These are phyloP conservation scores for Zancudomyces culisetae DNA, from an alignment of 371 early-diverging fungal genomes.

Conservation along the genomic window DNA sequence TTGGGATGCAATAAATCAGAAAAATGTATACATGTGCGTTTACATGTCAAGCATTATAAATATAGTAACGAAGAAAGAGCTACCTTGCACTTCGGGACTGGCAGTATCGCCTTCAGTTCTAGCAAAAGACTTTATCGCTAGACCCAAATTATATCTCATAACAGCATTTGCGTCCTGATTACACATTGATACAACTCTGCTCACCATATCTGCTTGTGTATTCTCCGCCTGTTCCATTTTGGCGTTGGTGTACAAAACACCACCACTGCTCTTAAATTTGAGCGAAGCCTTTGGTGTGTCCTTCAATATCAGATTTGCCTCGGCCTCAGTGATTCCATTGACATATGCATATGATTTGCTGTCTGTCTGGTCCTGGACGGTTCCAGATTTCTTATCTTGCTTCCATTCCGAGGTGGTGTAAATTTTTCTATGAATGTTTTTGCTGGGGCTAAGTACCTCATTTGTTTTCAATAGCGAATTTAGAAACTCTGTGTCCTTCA, in stretches of 20 bases:
- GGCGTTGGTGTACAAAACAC: not conserved
- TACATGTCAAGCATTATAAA: too few species aligned
- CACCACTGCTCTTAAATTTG: not conserved
- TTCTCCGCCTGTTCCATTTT: not conserved
- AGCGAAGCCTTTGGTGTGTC: constrained; percentile 5
- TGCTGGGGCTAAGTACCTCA: constrained; percentile 13
- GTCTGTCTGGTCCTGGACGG: not conserved
- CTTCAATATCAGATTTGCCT: constrained; percentile 15
- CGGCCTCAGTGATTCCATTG: constrained; percentile 5
- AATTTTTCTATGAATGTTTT: too few species aligned
- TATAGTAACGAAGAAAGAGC: too few species aligned
- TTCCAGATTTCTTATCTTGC: not conserved
- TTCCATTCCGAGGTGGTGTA: not conserved
- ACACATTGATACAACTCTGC: constrained; percentile 52
- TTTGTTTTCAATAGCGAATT: constrained; percentile 16
- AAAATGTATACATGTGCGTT: too few species aligned
- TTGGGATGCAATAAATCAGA: too few species aligned
- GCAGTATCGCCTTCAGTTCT: constrained; percentile 67
- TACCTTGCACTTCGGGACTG: constrained; percentile 86
- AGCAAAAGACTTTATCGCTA: constrained; percentile 60
- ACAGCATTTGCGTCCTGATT: constrained; percentile 59
- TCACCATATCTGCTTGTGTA: constrained; percentile 38
- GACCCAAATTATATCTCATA: constrained; percentile 49
- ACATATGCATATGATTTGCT: not conserved
- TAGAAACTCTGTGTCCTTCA: constrained; percentile 21